Evolutionary conservation across 306 rosid species (phyloP), one percentile per base, ranked within the genome.

Genomic region (Sechiopsis laciniata): DNA sequence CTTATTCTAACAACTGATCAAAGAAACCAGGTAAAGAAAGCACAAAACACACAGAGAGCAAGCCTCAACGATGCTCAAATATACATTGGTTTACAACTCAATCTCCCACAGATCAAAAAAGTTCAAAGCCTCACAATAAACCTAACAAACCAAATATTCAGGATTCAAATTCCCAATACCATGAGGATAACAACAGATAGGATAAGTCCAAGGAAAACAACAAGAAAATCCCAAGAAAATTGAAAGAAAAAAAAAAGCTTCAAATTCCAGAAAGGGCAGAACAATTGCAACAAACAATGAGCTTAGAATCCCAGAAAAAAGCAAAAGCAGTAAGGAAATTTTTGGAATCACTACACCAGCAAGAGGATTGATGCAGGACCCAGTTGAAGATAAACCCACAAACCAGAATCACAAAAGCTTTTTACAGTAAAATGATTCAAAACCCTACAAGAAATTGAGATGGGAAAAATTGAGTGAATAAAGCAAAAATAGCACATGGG

Each of bases 101-200:
- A 37, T 71, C 75, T 74, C 40, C 45, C 71, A 55, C 66, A 82
- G 78, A 84, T 78, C 85, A 57, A 45, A 58, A 54, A 81, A 75
- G 74, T 78, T 83, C 83, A 87, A 74, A 75, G 26, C 73, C 76
- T 71, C 64, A 52, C n/a, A 72, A 20, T 2, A 46, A 72, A 50
- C 24, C 74, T 24, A 69, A 69, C 20, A 61, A 61, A 29, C 46
- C 20, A n/a, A 6, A 26, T 13, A 26, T 32, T 62, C 68, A 62
- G 12, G 68, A 26, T 14, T 6, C 45, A 37, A 37, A 6, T 37
- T 37, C 37, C 37, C 5, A 32, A 32, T 0, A 37, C 45, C 45
- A 37, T 37, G 45, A 37, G 45, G 45, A 8, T 0, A 37, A 37
- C 0, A 37, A 6, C 13, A 1, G 6, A 7, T 19, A 66, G 50